Evolutionary conservation across 176 grass and related monocot species (phyloP).

Genomic region (Eremochloa ophiuroides): DNA sequence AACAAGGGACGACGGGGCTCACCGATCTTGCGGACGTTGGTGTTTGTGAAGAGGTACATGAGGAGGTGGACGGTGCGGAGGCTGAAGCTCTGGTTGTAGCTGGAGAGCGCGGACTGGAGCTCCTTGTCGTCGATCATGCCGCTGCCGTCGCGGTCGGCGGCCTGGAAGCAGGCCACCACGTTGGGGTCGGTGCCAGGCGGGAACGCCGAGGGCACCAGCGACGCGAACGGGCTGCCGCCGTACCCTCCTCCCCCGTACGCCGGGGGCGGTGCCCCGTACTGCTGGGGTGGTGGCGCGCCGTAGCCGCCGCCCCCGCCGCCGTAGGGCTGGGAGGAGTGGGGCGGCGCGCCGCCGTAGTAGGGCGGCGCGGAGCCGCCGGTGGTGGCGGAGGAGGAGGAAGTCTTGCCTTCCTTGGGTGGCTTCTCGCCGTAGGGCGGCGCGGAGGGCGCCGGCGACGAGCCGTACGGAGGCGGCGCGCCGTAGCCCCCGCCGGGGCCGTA

Average conservation of each 20-base stretch:
- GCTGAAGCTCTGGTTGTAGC: conserved; percentile 85
- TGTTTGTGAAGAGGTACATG: conserved; percentile 95
- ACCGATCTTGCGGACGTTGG: conserved; percentile 88
- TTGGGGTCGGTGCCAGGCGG: conserved; percentile 82
- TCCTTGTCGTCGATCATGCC: conserved; percentile 95
- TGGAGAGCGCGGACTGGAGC: conserved; percentile 80
- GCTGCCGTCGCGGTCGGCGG: conserved; percentile 84
- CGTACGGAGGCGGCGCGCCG: conserved; percentile 17
- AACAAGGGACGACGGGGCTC: not conserved
- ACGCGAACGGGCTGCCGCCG: conserved; percentile 52
- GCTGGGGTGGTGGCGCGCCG: conserved; percentile 4
- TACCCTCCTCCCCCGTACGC: conserved; percentile 16
- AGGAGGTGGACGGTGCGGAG: conserved; percentile 90
- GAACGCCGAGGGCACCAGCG: conserved; percentile 72
- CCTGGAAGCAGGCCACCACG: conserved; percentile 90
- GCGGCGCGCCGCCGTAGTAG: conserved; percentile 29
- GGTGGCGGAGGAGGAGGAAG: not conserved
- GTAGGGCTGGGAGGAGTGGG: not conserved
- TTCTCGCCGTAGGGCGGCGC: conserved; percentile 40
- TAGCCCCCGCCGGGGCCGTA: conserved; percentile 26
- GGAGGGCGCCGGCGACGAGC: not conserved
- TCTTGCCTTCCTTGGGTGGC: conserved; percentile 44
- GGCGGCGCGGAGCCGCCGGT: not conserved
- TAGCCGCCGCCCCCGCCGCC: conserved; percentile 2
- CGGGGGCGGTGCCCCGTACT: not conserved